Percentiles rank a stretch among this genome's conserved stretches.
phyloP scores from a whole-genome alignment of 1,284 basidiomycete genomes.

The Ceratobasidium sp. region DNA sequence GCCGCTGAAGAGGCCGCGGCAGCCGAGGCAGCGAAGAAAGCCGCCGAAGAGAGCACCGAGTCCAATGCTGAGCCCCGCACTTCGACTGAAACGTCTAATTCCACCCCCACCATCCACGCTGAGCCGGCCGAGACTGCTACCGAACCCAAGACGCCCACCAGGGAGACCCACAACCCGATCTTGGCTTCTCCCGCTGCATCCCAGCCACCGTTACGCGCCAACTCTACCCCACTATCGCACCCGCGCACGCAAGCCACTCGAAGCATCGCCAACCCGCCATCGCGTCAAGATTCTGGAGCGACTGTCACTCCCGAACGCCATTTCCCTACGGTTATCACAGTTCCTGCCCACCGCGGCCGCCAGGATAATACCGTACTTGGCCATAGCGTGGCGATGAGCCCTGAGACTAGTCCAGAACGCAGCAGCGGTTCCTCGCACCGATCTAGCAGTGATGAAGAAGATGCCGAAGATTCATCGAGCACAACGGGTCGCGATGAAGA shows the following conservation, averaged over 20 bases:
- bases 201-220: constrained; percentile 33
- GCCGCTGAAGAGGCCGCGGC: constrained; percentile 50
- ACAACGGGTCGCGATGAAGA: constrained; percentile 50
- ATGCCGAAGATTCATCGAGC: constrained; percentile 51
- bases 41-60: constrained; percentile 14
- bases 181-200: constrained; percentile 1
- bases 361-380: constrained; percentile 11
- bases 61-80: constrained; percentile 12
- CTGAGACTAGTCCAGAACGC: constrained; percentile 36
- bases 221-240: constrained; percentile 32
- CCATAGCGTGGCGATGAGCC: constrained; percentile 26
- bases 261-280: constrained; percentile 28
- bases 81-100: constrained; percentile 1
- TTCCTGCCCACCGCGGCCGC: constrained; percentile 53
- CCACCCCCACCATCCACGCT: constrained; percentile 41
- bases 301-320: constrained; percentile 48
- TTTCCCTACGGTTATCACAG: constrained; percentile 53
- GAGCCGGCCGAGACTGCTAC: constrained; percentile 6
- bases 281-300: constrained; percentile 34
- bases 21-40: constrained; percentile 35
- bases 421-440: constrained; percentile 39
- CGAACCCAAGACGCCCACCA: constrained; percentile 26
- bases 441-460: constrained; percentile 52
- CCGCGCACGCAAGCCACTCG: constrained; percentile 31
- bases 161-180: constrained; percentile 49